Base-by-base conservation (phyloP, 352 stramenopile genomes). In the Thraustotheca clavata region DNA sequence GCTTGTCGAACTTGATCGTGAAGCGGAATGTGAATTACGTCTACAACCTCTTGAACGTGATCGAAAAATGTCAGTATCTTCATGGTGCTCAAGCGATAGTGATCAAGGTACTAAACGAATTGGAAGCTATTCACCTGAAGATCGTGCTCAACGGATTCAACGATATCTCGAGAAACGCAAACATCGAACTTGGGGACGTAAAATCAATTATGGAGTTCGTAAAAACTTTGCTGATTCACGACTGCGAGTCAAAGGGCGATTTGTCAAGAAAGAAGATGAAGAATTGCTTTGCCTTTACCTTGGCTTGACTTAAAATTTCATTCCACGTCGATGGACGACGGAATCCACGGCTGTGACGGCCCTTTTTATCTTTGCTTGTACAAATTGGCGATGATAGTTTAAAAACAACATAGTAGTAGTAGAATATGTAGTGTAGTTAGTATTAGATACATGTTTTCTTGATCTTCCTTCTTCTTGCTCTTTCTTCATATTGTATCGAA, bases 141-240 rank as follows among this genome's bases (percentile, higher is more conserved):
- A 87, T 48, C 77, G 89, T 49, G 79, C 82, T 67, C 83, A 89
- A 73, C 75, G 86, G 60, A 92, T 97, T 27, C 79, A 91, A 50
- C 76, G 79, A 24, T 98, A 97, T 65, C 72, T 96, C 27, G 88
- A 96, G 67, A 98, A 98, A 76, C 81, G 92, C 62, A 88, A 95
- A 59, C 84, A 80, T 46, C 88, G 93, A 48, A 86, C 97, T 43
- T 99, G 94, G 96, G 93, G 87, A 47, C 98, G 98, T 71, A 98
- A 97, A 49, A 95, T 99, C 8, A 96, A 98, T 76, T 99, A 99
- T 71, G 95, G 98, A 69, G 95, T 99, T 24, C 80, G 96, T 49
- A 99, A 99, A 78, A 98, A 98, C 71, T 98, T 99, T 83, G 96
- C 96, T 43, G 96, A 99, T 79, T 98, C 91, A 75, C 79, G 96